These are phyloP conservation scores for Aspergillus baeticus DNA, from an alignment of 495 filamentous ascomycete species.

Conservation along the genomic window DNA sequence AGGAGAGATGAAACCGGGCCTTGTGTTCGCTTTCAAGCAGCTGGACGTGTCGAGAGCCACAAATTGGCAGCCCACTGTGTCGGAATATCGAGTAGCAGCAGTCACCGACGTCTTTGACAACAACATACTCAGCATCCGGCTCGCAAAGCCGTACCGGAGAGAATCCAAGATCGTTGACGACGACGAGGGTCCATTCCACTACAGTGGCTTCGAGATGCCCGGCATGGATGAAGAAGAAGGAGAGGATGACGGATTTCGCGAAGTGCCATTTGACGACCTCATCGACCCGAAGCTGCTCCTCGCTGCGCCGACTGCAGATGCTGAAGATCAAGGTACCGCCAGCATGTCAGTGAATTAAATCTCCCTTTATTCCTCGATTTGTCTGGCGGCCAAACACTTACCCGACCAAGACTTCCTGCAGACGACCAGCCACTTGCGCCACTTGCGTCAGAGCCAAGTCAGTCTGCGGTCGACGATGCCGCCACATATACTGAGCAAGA, in stretches of 20 bases:
- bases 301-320: constrained; percentile 22
- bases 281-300: constrained; percentile 61
- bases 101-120: constrained; percentile 52
- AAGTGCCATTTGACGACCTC: constrained; percentile 55
- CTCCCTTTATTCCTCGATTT: constrained; percentile 24
- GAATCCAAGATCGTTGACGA: constrained; percentile 47
- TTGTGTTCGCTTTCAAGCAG: constrained; percentile 79
- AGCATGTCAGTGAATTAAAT: constrained; percentile 46
- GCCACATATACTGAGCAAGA: background rate
- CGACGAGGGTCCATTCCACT: constrained; percentile 55
- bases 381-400: constrained; percentile 32
- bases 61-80: constrained; percentile 75
- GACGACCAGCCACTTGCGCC: constrained; percentile 27
- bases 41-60: constrained; percentile 70
- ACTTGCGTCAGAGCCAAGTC: constrained; percentile 17
- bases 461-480: constrained; percentile 2
- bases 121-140: constrained; percentile 53
- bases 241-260: constrained; percentile 53
- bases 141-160: constrained; percentile 68
- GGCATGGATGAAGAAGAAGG: constrained; percentile 49
- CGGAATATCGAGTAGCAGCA: constrained; percentile 63
- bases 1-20: constrained; percentile 55
- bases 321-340: constrained; percentile 26
- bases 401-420: constrained; percentile 35
- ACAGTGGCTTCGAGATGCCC: constrained; percentile 68